Conservation (phyloP, 345 rosid species). For the Eucalyptus urophylla region DNA sequence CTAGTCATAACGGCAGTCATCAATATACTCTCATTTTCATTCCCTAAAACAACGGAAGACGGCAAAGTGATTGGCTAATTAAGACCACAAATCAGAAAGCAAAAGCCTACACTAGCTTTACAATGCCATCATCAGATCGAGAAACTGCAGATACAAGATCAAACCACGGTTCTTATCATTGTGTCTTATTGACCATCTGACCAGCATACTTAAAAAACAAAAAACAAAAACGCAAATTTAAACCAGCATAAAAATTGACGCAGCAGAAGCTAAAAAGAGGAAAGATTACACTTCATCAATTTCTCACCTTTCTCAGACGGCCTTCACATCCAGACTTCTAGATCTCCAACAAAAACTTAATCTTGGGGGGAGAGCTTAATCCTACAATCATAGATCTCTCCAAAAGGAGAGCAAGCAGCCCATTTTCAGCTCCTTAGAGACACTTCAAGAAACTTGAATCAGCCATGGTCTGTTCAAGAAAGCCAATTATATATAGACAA, state of each 20-base stretch:
- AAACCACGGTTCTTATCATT: neutral
- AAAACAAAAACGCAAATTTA: neutral
- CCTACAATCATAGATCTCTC: neutral
- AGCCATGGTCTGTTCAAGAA: neutral
- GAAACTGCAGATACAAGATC: neutral
- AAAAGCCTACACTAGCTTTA: neutral
- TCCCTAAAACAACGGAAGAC: neutral
- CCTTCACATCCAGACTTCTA: neutral
- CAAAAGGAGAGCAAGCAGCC: slow-evolving; percentile 8
- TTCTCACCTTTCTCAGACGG: neutral
- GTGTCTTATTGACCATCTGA: neutral
- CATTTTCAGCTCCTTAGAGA: slow-evolving; percentile 1
- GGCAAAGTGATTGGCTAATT: neutral
- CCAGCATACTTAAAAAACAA: neutral
- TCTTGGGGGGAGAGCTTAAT: neutral
- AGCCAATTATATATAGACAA: neutral
- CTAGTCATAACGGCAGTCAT: neutral
- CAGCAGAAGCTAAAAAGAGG: neutral
- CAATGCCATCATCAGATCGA: neutral
- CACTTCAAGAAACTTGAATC: slow-evolving; percentile 14
- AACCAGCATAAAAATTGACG: neutral
- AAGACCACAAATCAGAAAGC: neutral
- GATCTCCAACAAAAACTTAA: slow-evolving; percentile 18
- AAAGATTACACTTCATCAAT: neutral
- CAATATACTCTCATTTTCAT: neutral